A percentile compares a stretch with the other conserved stretches of the same genome.
These are phyloP conservation scores for Serendipita indica DNA, from an alignment of 768 basidiomycete species.

Conservation along the genomic window DNA sequence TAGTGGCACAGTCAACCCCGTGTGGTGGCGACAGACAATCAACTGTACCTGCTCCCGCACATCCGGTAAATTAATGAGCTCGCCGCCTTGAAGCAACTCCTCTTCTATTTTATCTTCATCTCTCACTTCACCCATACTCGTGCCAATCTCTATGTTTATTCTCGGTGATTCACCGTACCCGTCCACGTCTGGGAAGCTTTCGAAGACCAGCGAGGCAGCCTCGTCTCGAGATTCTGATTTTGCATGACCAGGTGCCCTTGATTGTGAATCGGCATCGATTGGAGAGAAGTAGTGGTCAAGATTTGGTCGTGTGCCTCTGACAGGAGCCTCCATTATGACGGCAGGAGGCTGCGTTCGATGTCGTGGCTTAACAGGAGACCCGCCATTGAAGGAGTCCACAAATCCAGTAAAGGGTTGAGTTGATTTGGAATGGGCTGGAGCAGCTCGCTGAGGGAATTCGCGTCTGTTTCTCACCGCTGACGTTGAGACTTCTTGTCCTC, in stretches of 20 bases:
- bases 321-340: too few relatives aligned
- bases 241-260: slow-evolving; percentile 9
- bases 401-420: neutral
- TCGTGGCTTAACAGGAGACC: neutral
- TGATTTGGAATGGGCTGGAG: slow-evolving; percentile 5
- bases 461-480: too few relatives aligned
- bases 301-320: neutral
- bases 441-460: slow-evolving; percentile 21
- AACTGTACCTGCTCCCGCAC: slow-evolving; percentile 42
- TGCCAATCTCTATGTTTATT: slow-evolving; percentile 21
- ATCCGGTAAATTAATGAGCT: slow-evolving; percentile 22
- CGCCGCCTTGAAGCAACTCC: too few relatives aligned
- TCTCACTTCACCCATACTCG: slow-evolving; percentile 2
- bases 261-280: neutral
- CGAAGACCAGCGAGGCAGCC: slow-evolving; percentile 18
- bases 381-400: neutral
- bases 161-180: slow-evolving; percentile 25
- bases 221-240: slow-evolving; percentile 13
- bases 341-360: too few relatives aligned
- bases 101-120: slow-evolving; percentile 7
- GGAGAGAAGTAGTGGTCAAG: neutral
- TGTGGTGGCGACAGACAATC: neutral
- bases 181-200: too few relatives aligned
- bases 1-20: slow-evolving; percentile 19
- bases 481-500: slow-evolving; percentile 20